Percentiles rank a stretch among this genome's conserved stretches.
phyloP scores from a whole-genome alignment of 768 basidiomycete genomes.

The Harrya chromipes region DNA sequence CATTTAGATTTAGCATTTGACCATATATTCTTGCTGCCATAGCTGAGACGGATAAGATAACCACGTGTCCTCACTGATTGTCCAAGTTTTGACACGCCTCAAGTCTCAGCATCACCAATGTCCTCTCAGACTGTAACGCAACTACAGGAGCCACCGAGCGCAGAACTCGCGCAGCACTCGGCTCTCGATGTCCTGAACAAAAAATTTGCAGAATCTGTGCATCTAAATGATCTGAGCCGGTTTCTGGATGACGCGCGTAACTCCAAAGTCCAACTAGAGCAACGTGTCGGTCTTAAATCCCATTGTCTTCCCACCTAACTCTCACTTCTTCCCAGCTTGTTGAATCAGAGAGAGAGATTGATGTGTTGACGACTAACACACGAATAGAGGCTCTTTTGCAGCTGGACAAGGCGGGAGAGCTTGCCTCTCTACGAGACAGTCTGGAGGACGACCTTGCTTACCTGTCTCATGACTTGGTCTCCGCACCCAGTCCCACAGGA shows the following conservation, averaged over 20 bases:
- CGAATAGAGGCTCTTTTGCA: conserved; percentile 46
- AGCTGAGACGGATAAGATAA: conserved; percentile 17
- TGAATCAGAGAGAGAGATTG: conserved; percentile 47
- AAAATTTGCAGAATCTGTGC: conserved; percentile 45
- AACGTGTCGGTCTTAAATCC: conserved; percentile 41
- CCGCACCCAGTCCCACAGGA: conserved; percentile 42
- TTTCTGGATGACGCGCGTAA: conserved; percentile 42
- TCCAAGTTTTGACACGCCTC: not conserved
- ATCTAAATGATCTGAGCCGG: conserved; percentile 47
- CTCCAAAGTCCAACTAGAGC: conserved; percentile 39
- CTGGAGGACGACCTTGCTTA: conserved; percentile 75
- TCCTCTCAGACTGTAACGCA: conserved; percentile 44
- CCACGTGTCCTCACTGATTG: conserved; percentile 15
- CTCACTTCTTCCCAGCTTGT: conserved; percentile 50
- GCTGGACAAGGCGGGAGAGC: conserved; percentile 63
- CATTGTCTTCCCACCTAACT: conserved; percentile 7
- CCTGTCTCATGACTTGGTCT: conserved; percentile 62
- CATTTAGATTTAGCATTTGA: not conserved
- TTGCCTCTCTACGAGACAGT: conserved; percentile 73
- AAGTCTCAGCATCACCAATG: conserved; percentile 33
- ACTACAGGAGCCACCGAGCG: conserved; percentile 50
- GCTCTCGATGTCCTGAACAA: conserved; percentile 41
- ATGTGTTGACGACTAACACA: conserved; percentile 46
- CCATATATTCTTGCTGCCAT: no score
- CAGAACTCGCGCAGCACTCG: conserved; percentile 34